Percentiles rank a stretch among this genome's conserved stretches.
Conservation (phyloP, 371 early-diverging fungal genomes). For the Lichtheimia hyalospora region DNA sequence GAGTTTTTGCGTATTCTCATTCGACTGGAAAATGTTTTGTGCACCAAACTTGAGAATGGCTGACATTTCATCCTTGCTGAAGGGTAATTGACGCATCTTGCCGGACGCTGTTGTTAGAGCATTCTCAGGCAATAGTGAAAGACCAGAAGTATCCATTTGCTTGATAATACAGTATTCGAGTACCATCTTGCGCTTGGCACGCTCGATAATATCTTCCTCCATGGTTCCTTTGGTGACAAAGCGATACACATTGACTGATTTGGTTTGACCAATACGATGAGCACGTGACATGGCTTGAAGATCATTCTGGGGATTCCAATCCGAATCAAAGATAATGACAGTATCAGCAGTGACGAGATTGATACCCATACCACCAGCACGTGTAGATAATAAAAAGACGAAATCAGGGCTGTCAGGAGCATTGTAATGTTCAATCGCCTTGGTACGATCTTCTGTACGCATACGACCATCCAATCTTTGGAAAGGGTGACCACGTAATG, state of each 20-base stretch:
- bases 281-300: conserved; percentile 99
- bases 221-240: conserved; percentile 98
- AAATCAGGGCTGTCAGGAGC: conserved; percentile 96
- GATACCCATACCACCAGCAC: conserved; percentile 99
- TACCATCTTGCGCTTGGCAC: conserved; percentile 98
- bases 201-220: conserved; percentile 97
- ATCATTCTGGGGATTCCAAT: conserved; percentile 99
- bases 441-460: conserved; percentile 88
- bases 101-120: conserved; percentile 42
- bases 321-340: conserved; percentile 99
- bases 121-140: conserved; percentile 63
- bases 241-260: conserved; percentile 97
- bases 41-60: conserved; percentile 98
- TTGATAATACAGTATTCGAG: conserved; percentile 97
- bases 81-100: conserved; percentile 48
- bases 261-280: conserved; percentile 99
- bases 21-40: conserved; percentile 90
- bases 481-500: conserved; percentile 81
- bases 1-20: conserved; percentile 70
- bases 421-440: conserved; percentile 98
- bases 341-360: conserved; percentile 99
- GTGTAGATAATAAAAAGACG: conserved; percentile 96
- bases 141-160: conserved; percentile 96
- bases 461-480: conserved; percentile 98
- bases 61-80: conserved; percentile 84